These are phyloP conservation scores for Serpula lacrymans DNA, from an alignment of 768 basidiomycete species.

Conservation along the genomic window DNA sequence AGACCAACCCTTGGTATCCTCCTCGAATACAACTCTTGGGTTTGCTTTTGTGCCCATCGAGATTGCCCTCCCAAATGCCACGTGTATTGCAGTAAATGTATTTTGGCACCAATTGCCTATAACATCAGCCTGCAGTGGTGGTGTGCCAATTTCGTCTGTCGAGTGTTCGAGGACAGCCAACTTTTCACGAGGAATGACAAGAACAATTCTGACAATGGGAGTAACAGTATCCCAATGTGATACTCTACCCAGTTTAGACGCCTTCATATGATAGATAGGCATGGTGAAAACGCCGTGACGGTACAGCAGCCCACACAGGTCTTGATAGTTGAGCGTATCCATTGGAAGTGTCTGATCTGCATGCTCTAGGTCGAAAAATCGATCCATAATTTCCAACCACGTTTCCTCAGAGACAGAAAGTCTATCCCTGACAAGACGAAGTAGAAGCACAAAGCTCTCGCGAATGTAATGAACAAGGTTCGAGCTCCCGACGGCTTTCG, in stretches of 20 bases:
- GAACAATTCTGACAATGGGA: constrained; percentile 33
- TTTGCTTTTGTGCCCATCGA: constrained; percentile 7
- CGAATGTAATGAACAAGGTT: constrained; percentile 29
- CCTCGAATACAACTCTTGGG: constrained; percentile 15
- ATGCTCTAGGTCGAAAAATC: constrained; percentile 18
- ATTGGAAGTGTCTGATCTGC: constrained; percentile 23
- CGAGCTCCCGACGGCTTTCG: constrained; percentile 3
- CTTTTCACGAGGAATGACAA: constrained; percentile 33
- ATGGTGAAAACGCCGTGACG: constrained; percentile 29
- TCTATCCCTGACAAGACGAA: constrained; percentile 22
- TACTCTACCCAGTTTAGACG: constrained; percentile 12
- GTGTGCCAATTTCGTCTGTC: constrained; percentile 12
- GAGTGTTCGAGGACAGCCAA: constrained; percentile 24
- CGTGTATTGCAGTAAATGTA: constrained; percentile 31
- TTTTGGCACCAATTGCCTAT: constrained; percentile 20
- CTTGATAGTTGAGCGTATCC: constrained; percentile 34
- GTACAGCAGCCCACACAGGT: constrained; percentile 36
- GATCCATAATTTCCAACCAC: constrained; percentile 30
- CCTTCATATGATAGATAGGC: constrained; percentile 12
- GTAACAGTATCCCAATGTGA: constrained; percentile 31
- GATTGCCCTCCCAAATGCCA: constrained; percentile 28
- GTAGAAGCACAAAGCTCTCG: constrained; percentile 28
- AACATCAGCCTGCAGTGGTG: constrained; percentile 34
- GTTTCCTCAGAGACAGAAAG: constrained; percentile 14
- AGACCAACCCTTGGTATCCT: constrained; percentile 29